Percentiles rank a stretch among this genome's conserved stretches.
Conservation (phyloP, 2,329 filamentous ascomycete species). For the Coccinonectria pachysandricola region DNA sequence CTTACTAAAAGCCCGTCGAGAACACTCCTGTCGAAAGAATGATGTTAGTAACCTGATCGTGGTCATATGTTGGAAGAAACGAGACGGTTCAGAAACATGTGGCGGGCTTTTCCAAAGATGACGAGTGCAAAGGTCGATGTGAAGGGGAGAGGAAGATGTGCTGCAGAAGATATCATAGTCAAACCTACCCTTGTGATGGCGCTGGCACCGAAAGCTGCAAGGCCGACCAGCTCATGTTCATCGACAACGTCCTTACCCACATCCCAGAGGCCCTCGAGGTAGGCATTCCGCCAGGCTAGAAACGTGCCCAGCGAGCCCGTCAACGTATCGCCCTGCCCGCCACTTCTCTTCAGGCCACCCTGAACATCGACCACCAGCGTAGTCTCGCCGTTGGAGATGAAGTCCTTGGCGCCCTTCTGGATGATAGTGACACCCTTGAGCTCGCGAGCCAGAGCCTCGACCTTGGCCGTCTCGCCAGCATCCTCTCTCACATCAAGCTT, state of each 20-base stretch:
- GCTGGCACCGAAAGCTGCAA: constrained; percentile 80
- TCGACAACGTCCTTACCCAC: constrained; percentile 35
- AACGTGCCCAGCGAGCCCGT: constrained; percentile 85
- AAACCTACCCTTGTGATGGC: constrained; percentile 66
- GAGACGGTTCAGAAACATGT: no score
- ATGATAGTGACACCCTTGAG: constrained; percentile 84
- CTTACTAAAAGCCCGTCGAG: constrained; percentile 73
- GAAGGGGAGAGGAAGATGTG: no score
- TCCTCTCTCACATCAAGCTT: constrained; percentile 46
- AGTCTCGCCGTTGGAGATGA: constrained; percentile 67
- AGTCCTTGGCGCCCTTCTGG: constrained; percentile 77
- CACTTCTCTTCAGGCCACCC: constrained; percentile 81
- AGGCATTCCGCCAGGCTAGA: constrained; percentile 78
- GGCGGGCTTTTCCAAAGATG: no score
- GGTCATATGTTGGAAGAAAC: no score
- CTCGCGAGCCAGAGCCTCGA: constrained; percentile 59
- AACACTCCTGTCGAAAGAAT: constrained; percentile 73
- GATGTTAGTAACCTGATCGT: no score
- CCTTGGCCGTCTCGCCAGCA: constrained; percentile 31
- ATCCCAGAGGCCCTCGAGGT: constrained; percentile 73
- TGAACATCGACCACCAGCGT: constrained; percentile 68
- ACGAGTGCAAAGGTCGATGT: background rate
- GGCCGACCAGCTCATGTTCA: constrained; percentile 52
- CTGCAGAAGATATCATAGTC: background rate
- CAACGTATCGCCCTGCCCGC: constrained; percentile 90